Percentiles rank a stretch among this genome's conserved stretches.
phyloP scores from a whole-genome alignment of 148 eudicot genomes.

The Amaranthus palmeri region DNA sequence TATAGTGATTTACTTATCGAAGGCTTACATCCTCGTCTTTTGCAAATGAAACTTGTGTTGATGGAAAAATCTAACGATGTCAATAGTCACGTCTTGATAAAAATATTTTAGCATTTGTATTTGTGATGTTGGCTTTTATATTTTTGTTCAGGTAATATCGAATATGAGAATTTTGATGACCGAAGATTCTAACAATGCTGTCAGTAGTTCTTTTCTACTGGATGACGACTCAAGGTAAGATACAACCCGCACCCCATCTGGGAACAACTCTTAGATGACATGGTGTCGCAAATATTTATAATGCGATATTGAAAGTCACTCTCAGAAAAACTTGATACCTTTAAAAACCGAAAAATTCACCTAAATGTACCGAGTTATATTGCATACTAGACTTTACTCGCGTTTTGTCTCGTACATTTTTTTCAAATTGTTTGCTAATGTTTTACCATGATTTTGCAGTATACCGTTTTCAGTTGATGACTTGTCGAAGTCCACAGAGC shows the following conservation, averaged over 20 bases:
- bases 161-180: constrained; percentile 80
- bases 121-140: neutral
- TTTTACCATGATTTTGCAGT: constrained; percentile 33
- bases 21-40: neutral
- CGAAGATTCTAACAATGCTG: constrained; percentile 76
- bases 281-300: no score
- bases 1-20: neutral
- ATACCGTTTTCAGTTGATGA: constrained; percentile 91
- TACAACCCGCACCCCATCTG: neutral
- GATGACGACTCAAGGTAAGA: constrained; percentile 86
- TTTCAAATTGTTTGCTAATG: constrained; percentile 10
- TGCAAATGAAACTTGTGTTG: no score
- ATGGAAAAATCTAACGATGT: no score
- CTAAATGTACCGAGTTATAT: no score
- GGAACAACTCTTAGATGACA: no score
- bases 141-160: constrained; percentile 54
- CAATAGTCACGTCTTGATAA: no score
- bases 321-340: no score
- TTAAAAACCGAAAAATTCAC: no score
- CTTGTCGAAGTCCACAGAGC: constrained; percentile 73
- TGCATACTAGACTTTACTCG: no score
- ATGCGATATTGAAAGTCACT: no score
- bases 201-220: constrained; percentile 75
- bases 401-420: neutral
- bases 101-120: no score